Percentiles rank a stretch among this genome's conserved stretches.
Evolutionary conservation across 2,329 filamentous ascomycete species (phyloP).

Genomic region (Aspergillus unguis): DNA sequence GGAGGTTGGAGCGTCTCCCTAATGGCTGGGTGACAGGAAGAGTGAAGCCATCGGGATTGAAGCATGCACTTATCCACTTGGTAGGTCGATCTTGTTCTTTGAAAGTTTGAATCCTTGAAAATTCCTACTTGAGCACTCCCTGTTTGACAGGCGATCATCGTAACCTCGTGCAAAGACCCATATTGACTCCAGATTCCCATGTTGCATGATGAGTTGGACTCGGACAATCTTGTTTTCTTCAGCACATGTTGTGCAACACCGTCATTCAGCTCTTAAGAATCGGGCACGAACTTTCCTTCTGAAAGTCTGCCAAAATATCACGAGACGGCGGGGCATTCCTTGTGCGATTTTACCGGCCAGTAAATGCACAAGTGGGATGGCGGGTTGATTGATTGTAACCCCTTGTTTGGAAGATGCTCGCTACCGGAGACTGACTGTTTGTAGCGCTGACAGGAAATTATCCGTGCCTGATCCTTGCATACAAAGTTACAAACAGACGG

Average conservation of each 20-base stretch:
- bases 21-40: neutral
- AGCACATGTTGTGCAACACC: slow-evolving; percentile 7
- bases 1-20: neutral
- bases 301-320: neutral
- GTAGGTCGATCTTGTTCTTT: no score
- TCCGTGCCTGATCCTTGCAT: no score
- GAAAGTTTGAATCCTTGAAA: no score
- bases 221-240: neutral
- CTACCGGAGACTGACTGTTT: neutral
- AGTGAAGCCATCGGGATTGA: neutral
- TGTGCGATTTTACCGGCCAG: neutral
- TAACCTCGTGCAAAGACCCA: neutral
- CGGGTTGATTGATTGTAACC: neutral
- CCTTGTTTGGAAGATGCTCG: neutral
- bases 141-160: neutral
- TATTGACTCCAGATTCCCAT: neutral
- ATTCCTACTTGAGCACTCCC: no score
- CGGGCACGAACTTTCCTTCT: neutral
- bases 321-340: neutral
- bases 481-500: no score
- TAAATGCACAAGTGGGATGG: neutral
- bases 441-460: neutral
- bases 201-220: neutral
- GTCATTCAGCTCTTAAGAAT: neutral
- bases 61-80: no score